phyloP scores from a whole-genome alignment of 2,329 filamentous ascomycete genomes.

The Alternaria dauci region DNA sequence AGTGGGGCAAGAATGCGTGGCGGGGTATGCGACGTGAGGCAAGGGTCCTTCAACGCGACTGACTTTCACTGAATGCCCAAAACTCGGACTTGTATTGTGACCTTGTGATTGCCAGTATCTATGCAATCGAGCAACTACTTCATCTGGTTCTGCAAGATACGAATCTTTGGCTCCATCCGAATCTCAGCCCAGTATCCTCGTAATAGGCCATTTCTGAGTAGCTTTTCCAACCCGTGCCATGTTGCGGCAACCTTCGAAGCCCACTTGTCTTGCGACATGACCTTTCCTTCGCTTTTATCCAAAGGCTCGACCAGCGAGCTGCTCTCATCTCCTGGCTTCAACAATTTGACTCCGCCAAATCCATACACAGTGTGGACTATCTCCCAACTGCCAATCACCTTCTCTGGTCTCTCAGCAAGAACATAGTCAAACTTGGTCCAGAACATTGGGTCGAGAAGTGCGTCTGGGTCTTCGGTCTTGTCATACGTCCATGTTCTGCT shows the following conservation, averaged over 20 bases:
- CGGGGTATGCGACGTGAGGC: slow-evolving; percentile 19
- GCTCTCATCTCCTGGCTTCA: slow-evolving; percentile 55
- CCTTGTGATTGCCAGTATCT: neutral
- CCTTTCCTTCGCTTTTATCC: slow-evolving; percentile 21
- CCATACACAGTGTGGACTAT: slow-evolving; percentile 60
- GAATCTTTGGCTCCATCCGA: slow-evolving; percentile 62
- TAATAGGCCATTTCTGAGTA: slow-evolving; percentile 49
- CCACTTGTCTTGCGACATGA: slow-evolving; percentile 26
- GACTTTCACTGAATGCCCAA: neutral
- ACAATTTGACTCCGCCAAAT: slow-evolving; percentile 59
- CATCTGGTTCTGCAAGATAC: slow-evolving; percentile 56
- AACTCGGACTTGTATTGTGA: neutral
- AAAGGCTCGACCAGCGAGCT: slow-evolving; percentile 24
- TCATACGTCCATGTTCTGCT: slow-evolving; percentile 63
- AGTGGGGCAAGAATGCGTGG: slow-evolving; percentile 23
- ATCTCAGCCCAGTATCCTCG: slow-evolving; percentile 65
- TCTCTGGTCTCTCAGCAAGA: slow-evolving; percentile 61
- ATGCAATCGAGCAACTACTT: slow-evolving; percentile 5
- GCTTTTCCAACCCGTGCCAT: slow-evolving; percentile 43
- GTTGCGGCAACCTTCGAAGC: slow-evolving; percentile 25
- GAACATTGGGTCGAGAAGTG: slow-evolving; percentile 60
- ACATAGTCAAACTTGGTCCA: slow-evolving; percentile 68
- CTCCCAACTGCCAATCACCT: slow-evolving; percentile 62
- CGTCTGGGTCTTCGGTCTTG: slow-evolving; percentile 63
- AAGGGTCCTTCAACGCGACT: slow-evolving; percentile 10